Percentiles rank a stretch among this genome's conserved stretches.
Conservation (phyloP, 352 stramenopile species). For the Globisporangium acanthophoron region DNA sequence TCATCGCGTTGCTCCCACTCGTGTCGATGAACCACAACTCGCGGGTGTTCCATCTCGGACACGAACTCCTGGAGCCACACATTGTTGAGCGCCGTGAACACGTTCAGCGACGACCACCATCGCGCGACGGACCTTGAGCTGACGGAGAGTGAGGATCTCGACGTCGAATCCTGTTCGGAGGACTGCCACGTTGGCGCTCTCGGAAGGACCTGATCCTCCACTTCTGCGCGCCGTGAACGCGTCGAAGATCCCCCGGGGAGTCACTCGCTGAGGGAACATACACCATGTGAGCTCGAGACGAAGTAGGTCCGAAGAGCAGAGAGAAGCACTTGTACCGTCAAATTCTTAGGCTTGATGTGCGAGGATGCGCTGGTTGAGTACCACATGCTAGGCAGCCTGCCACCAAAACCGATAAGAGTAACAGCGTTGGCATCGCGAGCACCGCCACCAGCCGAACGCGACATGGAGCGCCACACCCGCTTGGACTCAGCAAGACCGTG, state of each 20-base stretch:
- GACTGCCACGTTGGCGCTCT: constrained; percentile 20
- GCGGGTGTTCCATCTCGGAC: constrained; percentile 29
- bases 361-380: constrained; percentile 44
- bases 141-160: constrained; percentile 13
- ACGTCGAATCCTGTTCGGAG: constrained; percentile 28
- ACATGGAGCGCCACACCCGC: constrained; percentile 21
- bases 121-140: constrained; percentile 28
- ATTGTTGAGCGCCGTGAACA: neutral
- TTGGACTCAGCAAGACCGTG: constrained; percentile 53
- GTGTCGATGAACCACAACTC: constrained; percentile 1
- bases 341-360: constrained; percentile 30
- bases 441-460: neutral
- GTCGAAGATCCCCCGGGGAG: constrained; percentile 31
- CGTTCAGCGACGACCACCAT: too few species aligned
- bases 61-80: constrained; percentile 24
- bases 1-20: constrained; percentile 4
- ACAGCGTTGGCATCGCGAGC: neutral
- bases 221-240: constrained; percentile 13
- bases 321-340: constrained; percentile 20
- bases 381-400: constrained; percentile 53
- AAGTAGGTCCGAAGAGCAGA: neutral
- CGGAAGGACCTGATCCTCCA: neutral
- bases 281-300: neutral
- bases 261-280: constrained; percentile 23
- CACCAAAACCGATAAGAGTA: neutral